Evolutionary conservation across 495 filamentous ascomycete species (phyloP).

Genomic region (Cladorrhinum samala): DNA sequence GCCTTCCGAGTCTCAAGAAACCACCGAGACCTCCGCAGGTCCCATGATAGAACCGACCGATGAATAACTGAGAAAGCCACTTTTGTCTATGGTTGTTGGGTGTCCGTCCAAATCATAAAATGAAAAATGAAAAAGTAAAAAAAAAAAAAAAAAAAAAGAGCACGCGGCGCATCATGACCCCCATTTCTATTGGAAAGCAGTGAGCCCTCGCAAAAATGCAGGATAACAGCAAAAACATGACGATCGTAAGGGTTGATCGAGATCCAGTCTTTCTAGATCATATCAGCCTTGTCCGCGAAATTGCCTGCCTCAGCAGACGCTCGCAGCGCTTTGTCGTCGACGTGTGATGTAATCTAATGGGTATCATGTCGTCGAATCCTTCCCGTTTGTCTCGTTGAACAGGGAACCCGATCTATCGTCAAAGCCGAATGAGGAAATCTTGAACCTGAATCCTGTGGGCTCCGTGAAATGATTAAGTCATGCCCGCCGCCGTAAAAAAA

Average conservation of each 20-base stretch:
- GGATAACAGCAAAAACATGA: slow-evolving; percentile 37
- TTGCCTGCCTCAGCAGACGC: slow-evolving; percentile 22
- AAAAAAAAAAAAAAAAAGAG: slow-evolving; percentile 26
- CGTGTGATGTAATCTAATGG: slow-evolving; percentile 34
- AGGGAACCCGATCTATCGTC: slow-evolving; percentile 32
- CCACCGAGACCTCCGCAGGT: neutral
- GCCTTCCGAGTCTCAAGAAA: slow-evolving; percentile 8
- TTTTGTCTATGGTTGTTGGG: slow-evolving; percentile 52
- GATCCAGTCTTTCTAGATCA: slow-evolving; percentile 30
- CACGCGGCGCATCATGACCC: slow-evolving; percentile 33
- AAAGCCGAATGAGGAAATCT: slow-evolving; percentile 22
- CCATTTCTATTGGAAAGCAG: slow-evolving; percentile 35
- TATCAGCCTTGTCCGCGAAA: slow-evolving; percentile 23
- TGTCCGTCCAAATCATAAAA: neutral
- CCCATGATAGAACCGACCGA: slow-evolving; percentile 27
- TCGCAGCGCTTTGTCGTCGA: slow-evolving; percentile 21
- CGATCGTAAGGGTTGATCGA: slow-evolving; percentile 29
- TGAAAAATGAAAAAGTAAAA: slow-evolving; percentile 27
- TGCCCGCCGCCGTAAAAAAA: slow-evolving; percentile 25
- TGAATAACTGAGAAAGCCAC: slow-evolving; percentile 49
- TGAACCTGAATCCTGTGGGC: slow-evolving; percentile 20
- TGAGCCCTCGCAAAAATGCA: slow-evolving; percentile 36
- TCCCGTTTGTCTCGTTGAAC: slow-evolving; percentile 10
- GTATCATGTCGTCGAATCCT: slow-evolving; percentile 35
- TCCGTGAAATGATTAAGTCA: slow-evolving; percentile 22